Evolutionary conservation across 352 stramenopile species (phyloP).

Genomic region (Thraustochytrium sp.): DNA sequence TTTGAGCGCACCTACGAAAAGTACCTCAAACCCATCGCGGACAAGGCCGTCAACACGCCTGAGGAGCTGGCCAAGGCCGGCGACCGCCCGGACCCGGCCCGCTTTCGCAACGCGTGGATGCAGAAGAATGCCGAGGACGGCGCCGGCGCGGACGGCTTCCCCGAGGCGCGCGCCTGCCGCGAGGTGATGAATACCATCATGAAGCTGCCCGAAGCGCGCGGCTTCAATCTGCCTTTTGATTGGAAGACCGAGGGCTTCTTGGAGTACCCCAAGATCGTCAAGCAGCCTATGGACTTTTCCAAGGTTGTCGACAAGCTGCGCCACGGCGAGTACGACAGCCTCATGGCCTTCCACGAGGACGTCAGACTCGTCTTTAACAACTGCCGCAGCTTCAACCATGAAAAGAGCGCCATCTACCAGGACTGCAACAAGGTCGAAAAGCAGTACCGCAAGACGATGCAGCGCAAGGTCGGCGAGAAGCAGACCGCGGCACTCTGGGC

Average conservation of each 20-base stretch:
- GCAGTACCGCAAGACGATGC: slow-evolving; percentile 51
- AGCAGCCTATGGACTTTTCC: slow-evolving; percentile 70
- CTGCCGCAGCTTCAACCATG: slow-evolving; percentile 68
- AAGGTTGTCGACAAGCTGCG: slow-evolving; percentile 64
- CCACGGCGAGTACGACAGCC: slow-evolving; percentile 62
- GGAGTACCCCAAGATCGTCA: slow-evolving; percentile 14
- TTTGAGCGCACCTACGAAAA: background rate
- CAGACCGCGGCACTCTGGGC: background rate
- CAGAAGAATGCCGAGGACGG: background rate
- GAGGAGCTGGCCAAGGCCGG: background rate
- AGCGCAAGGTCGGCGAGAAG: background rate
- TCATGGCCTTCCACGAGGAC: slow-evolving; percentile 65
- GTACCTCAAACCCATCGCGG: background rate
- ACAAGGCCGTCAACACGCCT: background rate
- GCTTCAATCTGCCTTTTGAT: slow-evolving; percentile 6
- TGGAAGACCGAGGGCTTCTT: background rate
- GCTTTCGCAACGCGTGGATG: background rate
- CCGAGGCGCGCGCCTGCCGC: slow-evolving; percentile 8
- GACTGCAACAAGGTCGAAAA: slow-evolving; percentile 61
- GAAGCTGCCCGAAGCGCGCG: background rate
- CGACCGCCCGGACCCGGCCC: background rate
- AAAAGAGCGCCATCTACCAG: slow-evolving; percentile 64
- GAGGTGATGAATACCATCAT: slow-evolving; percentile 6
- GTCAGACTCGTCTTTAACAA: slow-evolving; percentile 75
- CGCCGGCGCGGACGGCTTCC: background rate